phyloP scores from a whole-genome alignment of 371 early-diverging fungal genomes.

The Saksenaea vasiformis region DNA sequence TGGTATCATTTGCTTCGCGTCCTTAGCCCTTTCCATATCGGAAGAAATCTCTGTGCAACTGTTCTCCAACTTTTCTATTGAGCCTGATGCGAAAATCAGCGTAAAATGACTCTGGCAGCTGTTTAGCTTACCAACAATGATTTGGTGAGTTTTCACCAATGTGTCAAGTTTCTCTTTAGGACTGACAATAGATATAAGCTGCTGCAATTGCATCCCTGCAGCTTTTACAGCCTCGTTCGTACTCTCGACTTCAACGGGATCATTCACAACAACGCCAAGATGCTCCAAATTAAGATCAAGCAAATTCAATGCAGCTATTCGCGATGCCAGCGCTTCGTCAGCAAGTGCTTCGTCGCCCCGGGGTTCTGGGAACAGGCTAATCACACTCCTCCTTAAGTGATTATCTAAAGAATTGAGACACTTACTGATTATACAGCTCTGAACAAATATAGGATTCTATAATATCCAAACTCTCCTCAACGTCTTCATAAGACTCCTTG shows the following conservation, averaged over 20 bases:
- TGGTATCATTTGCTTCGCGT: constrained; percentile 29
- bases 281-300: constrained; percentile 60
- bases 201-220: constrained; percentile 53
- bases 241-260: constrained; percentile 36
- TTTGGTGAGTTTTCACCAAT: constrained; percentile 49
- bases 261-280: constrained; percentile 54
- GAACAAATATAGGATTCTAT: constrained; percentile 45
- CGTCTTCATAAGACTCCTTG: not conserved
- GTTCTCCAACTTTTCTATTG: constrained; percentile 27
- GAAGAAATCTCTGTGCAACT: constrained; percentile 18
- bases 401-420: not conserved
- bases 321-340: constrained; percentile 68
- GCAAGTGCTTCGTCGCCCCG: constrained; percentile 56
- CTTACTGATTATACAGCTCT: constrained; percentile 42
- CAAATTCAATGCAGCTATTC: constrained; percentile 70
- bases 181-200: constrained; percentile 40
- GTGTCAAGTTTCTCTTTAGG: constrained; percentile 53
- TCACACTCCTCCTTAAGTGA: constrained; percentile 7
- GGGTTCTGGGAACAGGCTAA: constrained; percentile 11
- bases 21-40: constrained; percentile 13
- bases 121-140: constrained; percentile 45
- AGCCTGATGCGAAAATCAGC: constrained; percentile 6
- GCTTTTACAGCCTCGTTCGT: constrained; percentile 44
- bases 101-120: not conserved
- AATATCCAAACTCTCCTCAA: constrained; percentile 32